Evolutionary conservation across 2,329 filamentous ascomycete species (phyloP), one percentile per base, ranked within the genome.

Genomic region (Saccharata proteae): DNA sequence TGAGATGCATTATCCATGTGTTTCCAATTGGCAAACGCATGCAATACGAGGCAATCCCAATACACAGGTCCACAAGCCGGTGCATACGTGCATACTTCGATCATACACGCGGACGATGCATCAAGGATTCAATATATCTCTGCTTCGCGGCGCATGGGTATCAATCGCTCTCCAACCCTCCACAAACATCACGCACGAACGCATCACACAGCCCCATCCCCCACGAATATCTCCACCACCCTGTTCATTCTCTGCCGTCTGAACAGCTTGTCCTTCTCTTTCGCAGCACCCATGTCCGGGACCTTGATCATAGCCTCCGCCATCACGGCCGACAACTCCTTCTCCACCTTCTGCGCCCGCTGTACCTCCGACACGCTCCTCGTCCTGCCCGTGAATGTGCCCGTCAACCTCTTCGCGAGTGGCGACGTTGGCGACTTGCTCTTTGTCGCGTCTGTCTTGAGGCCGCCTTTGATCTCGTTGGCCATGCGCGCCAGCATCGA

Each of bases 161-260:
- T n/a, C n/a, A n/a, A n/a, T n/a, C n/a, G n/a, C 19, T 21, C 19
- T n/a, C 19, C 19, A 21, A 7, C 7, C 19, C 19, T 21, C 19
- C n/a, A 7, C 19, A n/a, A 21, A 21, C n/a, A 21, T 7, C 7
- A n/a, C n/a, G n/a, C n/a, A n/a, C n/a, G n/a, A n/a, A n/a, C n/a
- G n/a, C 16, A 16, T 12, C 16, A 10, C 16, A 19, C 16, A 28
- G 13, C 13, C 15, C 26, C 26, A 13, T 28, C 15, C 15, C 22
- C 12, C 36, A 83, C 47, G 41, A 92, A 92, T 16, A 83, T 58
- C 48, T 85, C 80, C 17, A 92, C 49, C 9, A 86, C 56, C 7
- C 66, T 66, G 34, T 66, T 64, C 59, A 75, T 79, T 49, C 71
- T 70, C 35, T 80, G 80, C 40, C 77, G 74, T 10, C 65, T 54